Evolutionary conservation across 441 rosid genomes (phyloP), one percentile per base, ranked within the genome.

Genomic region (Euphorbia corollata): DNA sequence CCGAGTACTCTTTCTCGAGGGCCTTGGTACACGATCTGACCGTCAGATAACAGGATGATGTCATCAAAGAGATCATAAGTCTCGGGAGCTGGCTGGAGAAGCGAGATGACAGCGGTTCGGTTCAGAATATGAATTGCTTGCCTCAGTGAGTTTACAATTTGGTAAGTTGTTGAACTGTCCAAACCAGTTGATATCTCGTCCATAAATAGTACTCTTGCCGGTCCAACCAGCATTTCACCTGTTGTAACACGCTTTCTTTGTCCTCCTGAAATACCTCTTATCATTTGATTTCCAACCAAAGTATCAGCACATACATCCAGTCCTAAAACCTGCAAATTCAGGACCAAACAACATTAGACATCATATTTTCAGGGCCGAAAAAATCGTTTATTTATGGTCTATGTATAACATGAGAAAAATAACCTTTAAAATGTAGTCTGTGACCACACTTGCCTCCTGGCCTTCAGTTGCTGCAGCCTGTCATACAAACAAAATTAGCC

Each of bases 71-170:
- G 84, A 61, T 85, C 80, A 6, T 75, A 90, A n/a, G 97, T 90
- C 76, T 90, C 97, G 0, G 94, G 95, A 16, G 91, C 89, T 13
- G 92, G 97, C 75, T 90, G 97, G 22, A 90, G 97, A 62, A 88
- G 95, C 53, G 95, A 87, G 30, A 90, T 77, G 48, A 88, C 69
- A 18, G 89, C 87, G 11, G 95, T 90, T 69, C 82, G 83, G 19
- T 83, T 75, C 18, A 86, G 79, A 65, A 86, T 81, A 71, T 86
- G 91, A 68, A 77, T 48, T 57, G 70, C 73, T 61, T 88, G 87
- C 76, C 71, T 83, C 22, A 86, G 77, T 3, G 80, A 86, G 53
- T 86, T 89, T 68, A 85, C 75, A 27, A 89, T 86, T 70, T 87
- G 90, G 63, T 63, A 89, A 8, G 88, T 84, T 6, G 90, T 87